Evolutionary conservation across 140 eudicot species (phyloP), one percentile per base, ranked within the genome.

Genomic region (Anethum foeniculum): DNA sequence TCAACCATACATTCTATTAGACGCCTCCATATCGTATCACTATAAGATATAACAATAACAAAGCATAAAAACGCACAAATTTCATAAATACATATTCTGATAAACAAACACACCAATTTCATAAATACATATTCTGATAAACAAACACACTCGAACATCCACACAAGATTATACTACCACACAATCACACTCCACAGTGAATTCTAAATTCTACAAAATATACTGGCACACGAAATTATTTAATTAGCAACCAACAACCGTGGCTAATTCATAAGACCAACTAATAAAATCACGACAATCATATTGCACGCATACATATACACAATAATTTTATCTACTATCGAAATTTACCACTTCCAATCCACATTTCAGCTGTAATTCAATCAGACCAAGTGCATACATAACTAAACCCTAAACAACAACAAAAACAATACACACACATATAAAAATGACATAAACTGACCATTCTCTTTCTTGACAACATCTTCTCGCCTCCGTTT

Each of bases 401-500:
- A n/a, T 6, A 1, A n/a, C 4, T 19, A 28, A 16, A 44, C 58
- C n/a, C 28, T 60, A 25, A 25, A 65, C 11, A 4, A 10, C 21
- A 25, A 28, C 6, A 43, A 39, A 71, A 27, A 27, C 19, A 4
- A 68, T 12, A 11, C 10, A 16, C 1, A 27, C 46, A 41, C 46
- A 4, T 41, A 41, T 27, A 75, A 3, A 46, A 68, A 47, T 18
- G 46, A 62, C 7, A 19, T 28, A 4, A 41, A 82, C 81, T 67
- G 36, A 93, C 97, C 98, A 71, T 81, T 83, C 11, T 88, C 90
- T 75, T 86, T 86, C 47, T 85, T 88, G 23, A 89, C 78, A 43
- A 90, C 77, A 83, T 92, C 98, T 49, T 93, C 98, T 75, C 91
- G 80, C 78, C 93, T 81, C 47, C 96, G 91, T 77, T 94, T 92